Evolutionary conservation across 2,329 filamentous ascomycete genomes (phyloP).

Genomic region (Beauveria varroae): DNA sequence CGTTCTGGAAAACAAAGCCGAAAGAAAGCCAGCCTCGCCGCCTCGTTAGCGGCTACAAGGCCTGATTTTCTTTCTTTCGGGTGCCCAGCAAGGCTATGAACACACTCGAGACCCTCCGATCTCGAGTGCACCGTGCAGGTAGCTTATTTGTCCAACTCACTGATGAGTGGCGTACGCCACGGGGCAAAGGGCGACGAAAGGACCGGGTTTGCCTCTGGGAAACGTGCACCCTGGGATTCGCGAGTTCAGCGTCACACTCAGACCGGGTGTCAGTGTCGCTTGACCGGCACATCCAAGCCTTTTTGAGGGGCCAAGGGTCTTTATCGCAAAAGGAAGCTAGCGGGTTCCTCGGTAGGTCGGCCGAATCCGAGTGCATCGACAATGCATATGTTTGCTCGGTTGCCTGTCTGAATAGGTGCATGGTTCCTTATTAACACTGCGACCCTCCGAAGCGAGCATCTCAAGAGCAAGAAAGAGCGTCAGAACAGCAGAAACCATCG

Average conservation of each 20-base stretch:
- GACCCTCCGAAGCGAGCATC: not conserved
- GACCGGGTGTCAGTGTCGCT: not conserved
- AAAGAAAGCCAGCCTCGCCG: not conserved
- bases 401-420: not conserved
- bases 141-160: not conserved
- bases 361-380: not conserved
- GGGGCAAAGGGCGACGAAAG: not conserved
- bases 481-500: not conserved
- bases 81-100: too few relatives aligned
- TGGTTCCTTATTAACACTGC: not conserved
- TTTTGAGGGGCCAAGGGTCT: not conserved
- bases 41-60: not conserved
- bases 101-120: not conserved
- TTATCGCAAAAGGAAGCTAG: not conserved
- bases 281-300: not conserved
- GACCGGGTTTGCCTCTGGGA: not conserved
- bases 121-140: not conserved
- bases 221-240: not conserved
- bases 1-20: not conserved
- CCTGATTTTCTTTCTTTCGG: not conserved
- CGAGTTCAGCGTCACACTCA: not conserved
- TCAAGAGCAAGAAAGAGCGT: not conserved
- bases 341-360: not conserved
- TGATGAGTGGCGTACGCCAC: conserved; percentile 6
- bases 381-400: not conserved